A percentile compares a stretch with the other conserved stretches of the same genome.
phyloP scores from a whole-genome alignment of 257 asterid species.

The Jasminum sambac region DNA sequence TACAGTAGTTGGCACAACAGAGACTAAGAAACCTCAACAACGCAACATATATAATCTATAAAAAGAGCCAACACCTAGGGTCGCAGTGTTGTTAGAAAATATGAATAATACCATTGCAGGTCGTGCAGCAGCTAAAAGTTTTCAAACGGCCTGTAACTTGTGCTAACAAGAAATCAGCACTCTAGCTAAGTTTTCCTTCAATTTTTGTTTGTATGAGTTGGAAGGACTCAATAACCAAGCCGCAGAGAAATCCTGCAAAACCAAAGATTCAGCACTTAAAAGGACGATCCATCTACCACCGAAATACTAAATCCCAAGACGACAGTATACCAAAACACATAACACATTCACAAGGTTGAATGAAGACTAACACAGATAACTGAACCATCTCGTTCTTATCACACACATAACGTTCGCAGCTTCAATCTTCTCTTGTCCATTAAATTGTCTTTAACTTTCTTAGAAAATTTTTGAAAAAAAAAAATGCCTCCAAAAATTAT shows the following conservation, averaged over 20 bases:
- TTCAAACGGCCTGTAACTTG: conserved; percentile 12
- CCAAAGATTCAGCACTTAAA: conserved; percentile 5
- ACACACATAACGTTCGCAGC: background rate
- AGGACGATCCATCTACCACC: background rate
- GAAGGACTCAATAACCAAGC: background rate
- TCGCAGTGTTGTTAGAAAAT: background rate
- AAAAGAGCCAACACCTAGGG: background rate
- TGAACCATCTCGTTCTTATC: background rate
- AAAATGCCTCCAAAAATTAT: background rate
- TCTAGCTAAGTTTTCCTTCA: conserved; percentile 18
- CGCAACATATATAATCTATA: background rate
- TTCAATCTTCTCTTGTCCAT: background rate
- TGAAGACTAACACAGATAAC: background rate
- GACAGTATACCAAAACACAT: background rate
- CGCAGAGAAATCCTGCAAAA: conserved; percentile 28
- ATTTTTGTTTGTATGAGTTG: background rate
- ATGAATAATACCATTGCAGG: background rate
- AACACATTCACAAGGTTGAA: background rate
- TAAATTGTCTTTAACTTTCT: too few species aligned
- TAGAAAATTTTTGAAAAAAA: too few species aligned
- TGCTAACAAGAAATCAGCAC: conserved; percentile 3
- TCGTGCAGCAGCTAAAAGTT: conserved; percentile 5
- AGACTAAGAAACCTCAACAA: conserved; percentile 8
- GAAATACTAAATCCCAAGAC: background rate
- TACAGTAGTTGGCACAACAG: conserved; percentile 20